Evolutionary conservation across 2,329 filamentous ascomycete genomes (phyloP), one percentile per base, ranked within the genome.

Genomic region (Trichoderma aggressivum): DNA sequence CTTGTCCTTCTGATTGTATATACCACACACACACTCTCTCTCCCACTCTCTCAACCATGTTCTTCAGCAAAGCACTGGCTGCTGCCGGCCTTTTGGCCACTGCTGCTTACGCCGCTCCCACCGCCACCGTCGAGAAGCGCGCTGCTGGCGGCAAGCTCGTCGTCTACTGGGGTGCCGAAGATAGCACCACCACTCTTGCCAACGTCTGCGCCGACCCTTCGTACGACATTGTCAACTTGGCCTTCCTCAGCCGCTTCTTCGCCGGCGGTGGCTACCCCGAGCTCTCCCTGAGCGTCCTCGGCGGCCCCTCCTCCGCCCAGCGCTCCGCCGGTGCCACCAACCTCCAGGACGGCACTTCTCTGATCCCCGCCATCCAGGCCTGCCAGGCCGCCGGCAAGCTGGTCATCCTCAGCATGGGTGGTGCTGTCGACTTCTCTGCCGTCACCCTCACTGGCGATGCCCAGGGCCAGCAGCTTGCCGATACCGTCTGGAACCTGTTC

Each of bases 321-420:
- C n/a, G 14, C 7, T 56, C 71, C n/a, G 74, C 73, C n/a, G 74
- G 74, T 30, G 74, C 74, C 39, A 75, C 73, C 4, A 70, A 61
- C 16, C 73, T 75, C 61, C 70, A 75, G 58, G 74, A 75, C 36
- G 74, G 74, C 59, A 36, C 63, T 14, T 63, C 70, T n/a, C 55
- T 75, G 32, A 71, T 75, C 39, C 50, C 72, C 11, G 73, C 74
- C 71, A 87, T 87, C 74, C 78, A 82, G 71, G 77, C 84, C 18
- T 94, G 91, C 80, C 91, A 93, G 78, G 74, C 80, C 10, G 82
- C 88, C 73, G 86, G 86, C 73, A 94, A 93, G 80, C 91, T 89
- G 1, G 89, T 93, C 74, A 80, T 93, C 39, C 84, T 93, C 11
- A 92, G 90, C 8, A 84, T 94, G 67, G 91, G 91, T 28, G 91